Percentiles rank a stretch among this genome's conserved stretches.
phyloP scores from a whole-genome alignment of 768 basidiomycete genomes.

The Xerocomus potaroensis region DNA sequence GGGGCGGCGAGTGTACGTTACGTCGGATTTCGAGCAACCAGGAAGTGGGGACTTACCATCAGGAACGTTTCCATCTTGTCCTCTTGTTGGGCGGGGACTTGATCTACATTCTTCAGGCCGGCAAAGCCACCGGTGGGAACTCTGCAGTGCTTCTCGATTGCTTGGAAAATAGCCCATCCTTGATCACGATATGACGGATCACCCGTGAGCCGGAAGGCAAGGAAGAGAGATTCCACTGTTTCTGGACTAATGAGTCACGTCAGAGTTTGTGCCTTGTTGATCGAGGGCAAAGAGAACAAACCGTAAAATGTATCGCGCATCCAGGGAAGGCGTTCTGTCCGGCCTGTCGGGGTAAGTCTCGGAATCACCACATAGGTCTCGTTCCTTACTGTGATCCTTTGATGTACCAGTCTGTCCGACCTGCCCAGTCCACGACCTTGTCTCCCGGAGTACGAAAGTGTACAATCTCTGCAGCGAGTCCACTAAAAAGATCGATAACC shows the following conservation, averaged over 20 bases:
- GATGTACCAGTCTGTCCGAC: conserved; percentile 79
- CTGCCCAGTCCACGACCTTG: conserved; percentile 40
- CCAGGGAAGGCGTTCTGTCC: conserved; percentile 46
- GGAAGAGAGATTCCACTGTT: conserved; percentile 90
- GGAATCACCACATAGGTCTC: neutral
- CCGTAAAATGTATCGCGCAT: conserved; percentile 92
- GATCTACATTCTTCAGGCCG: conserved; percentile 80
- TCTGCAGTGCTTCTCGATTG: conserved; percentile 80
- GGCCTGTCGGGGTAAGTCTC: conserved; percentile 18
- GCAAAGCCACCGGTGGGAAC: conserved; percentile 81
- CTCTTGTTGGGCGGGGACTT: conserved; percentile 58
- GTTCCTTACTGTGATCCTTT: conserved; percentile 68
- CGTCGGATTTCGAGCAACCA: neutral
- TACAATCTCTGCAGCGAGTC: conserved; percentile 85
- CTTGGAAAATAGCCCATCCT: conserved; percentile 87
- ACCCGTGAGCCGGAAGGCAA: conserved; percentile 87
- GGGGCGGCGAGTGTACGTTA: neutral
- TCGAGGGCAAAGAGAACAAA: conserved; percentile 25
- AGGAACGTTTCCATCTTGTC: conserved; percentile 98
- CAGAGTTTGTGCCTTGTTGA: neutral
- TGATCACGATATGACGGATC: conserved; percentile 74
- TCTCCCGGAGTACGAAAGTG: conserved; percentile 73
- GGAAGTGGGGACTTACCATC: conserved; percentile 53
- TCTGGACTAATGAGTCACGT: conserved; percentile 59
- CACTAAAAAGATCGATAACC: conserved; percentile 39